Evolutionary conservation across 2,329 filamentous ascomycete genomes (phyloP), one percentile per base, ranked within the genome.

Genomic region (Coniochaeta sp.): DNA sequence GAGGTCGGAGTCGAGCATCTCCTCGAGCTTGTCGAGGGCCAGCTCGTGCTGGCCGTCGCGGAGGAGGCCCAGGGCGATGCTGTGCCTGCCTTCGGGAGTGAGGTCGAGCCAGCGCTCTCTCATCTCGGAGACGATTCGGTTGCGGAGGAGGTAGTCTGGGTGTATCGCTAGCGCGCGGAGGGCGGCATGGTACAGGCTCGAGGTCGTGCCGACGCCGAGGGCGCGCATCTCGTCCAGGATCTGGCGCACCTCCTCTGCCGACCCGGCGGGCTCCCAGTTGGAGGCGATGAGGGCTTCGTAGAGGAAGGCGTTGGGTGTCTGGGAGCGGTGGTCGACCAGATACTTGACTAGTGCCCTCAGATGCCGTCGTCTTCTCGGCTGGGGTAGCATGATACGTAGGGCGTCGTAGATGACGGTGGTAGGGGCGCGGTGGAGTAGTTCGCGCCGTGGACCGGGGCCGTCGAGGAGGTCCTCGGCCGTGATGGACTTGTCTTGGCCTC

Each of bases 21-120:
- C 75, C 40, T 90, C 87, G 47, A 96, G 73, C 65, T 84, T 84
- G 58, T 83, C 79, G 61, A 96, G 77, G 1, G 91, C 93, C 64
- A 93, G 77, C 74, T 98, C 95, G 63, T 91, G 87, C 67, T 96
- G 89, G 0, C 86, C 84, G 67, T 97, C 93, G 22, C 92, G 83
- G 38, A 98, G 78, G 62, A 96, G 75, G 0, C 91, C 91, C 11
- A 91, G 75, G 1, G 89, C 82, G 22, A 96, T 79, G 68, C 83
- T 85, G 66, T 89, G 84, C 69, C 83, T 83, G 9, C 86, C 88
- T 7, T 81, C 78, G 12, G 79, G 81, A 47, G 80, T 84, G 9
- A 90, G 75, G 9, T 78, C 76, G 58, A 89, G 81, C 89, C 91
- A 96, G 64, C 85, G 81, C 60, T 85, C 79, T 67, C 85, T 84